phyloP scores from a whole-genome alignment of 2,329 filamentous ascomycete genomes.

The Bertia moriformis region DNA sequence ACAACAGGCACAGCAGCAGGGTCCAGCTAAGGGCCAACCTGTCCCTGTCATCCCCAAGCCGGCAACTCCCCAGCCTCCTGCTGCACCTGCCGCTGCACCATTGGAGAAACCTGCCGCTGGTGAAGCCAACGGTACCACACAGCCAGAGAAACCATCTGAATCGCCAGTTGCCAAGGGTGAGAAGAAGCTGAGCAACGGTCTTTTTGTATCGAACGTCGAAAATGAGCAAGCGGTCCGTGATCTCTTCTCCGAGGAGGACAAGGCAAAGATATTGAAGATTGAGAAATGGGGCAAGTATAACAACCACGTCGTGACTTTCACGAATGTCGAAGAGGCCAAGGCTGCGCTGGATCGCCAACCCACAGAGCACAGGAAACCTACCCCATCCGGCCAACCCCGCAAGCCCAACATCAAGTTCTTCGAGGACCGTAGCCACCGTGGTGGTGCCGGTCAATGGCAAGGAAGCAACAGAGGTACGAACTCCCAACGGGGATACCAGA shows the following conservation, averaged over 20 bases:
- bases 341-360: neutral
- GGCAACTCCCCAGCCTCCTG: conserved; percentile 24
- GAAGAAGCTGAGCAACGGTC: conserved; percentile 58
- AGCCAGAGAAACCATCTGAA: conserved; percentile 33
- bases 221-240: conserved; percentile 71
- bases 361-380: neutral
- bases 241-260: conserved; percentile 72
- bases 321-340: conserved; percentile 59
- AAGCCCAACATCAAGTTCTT: conserved; percentile 45
- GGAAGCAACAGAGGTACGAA: conserved; percentile 43
- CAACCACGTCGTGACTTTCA: conserved; percentile 23
- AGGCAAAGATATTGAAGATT: conserved; percentile 62
- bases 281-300: conserved; percentile 55
- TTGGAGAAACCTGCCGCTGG: conserved; percentile 32
- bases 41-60: conserved; percentile 33
- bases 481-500: conserved; percentile 16
- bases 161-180: conserved; percentile 44
- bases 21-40: conserved; percentile 7
- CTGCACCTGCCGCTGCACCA: conserved; percentile 34
- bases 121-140: conserved; percentile 6
- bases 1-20: conserved; percentile 26
- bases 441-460: conserved; percentile 54
- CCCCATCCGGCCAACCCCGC: neutral
- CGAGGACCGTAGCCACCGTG: conserved; percentile 65
- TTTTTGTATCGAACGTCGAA: conserved; percentile 80